A percentile compares a stretch with the other conserved stretches of the same genome.
Conservation (phyloP, 2,329 filamentous ascomycete genomes). For the Diaporthe longicolla region DNA sequence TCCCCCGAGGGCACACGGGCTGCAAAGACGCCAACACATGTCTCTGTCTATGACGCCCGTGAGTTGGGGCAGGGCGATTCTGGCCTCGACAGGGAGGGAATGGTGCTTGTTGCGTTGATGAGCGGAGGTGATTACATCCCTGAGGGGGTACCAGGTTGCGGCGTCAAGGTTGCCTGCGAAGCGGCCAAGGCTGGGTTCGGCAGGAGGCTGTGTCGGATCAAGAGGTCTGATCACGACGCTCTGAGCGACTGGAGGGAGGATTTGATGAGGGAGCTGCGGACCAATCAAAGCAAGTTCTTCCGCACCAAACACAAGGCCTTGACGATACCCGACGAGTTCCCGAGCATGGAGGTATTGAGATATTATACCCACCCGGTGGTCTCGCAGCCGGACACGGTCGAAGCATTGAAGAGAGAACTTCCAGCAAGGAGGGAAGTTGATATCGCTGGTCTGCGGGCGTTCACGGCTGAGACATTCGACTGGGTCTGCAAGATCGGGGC, state of each 20-base stretch:
- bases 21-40: constrained; percentile 83
- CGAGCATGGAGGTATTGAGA: constrained; percentile 81
- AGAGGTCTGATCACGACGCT: constrained; percentile 69
- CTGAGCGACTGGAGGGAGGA: constrained; percentile 79
- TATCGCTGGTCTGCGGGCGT: constrained; percentile 76
- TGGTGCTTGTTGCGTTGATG: constrained; percentile 95
- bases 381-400: constrained; percentile 72
- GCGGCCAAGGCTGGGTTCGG: constrained; percentile 92
- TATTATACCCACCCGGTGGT: constrained; percentile 93
- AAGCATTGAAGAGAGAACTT: constrained; percentile 66
- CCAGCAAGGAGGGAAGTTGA: constrained; percentile 76
- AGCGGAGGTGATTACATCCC: constrained; percentile 96
- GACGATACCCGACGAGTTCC: constrained; percentile 84
- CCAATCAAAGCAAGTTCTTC: constrained; percentile 89
- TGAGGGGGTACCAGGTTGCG: constrained; percentile 88
- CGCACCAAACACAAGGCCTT: constrained; percentile 80
- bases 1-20: constrained; percentile 77
- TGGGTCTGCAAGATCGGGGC: constrained; percentile 87
- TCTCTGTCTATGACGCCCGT: constrained; percentile 81
- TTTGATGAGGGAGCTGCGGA: constrained; percentile 81
- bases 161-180: constrained; percentile 89
- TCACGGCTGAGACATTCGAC: constrained; percentile 84
- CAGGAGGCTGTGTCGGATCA: constrained; percentile 77
- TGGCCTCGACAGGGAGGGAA: constrained; percentile 85
- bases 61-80: constrained; percentile 64